Evolutionary conservation across 2,329 filamentous ascomycete genomes (phyloP), one percentile per base, ranked within the genome.

Genomic region (Coniochaeta sp.): DNA sequence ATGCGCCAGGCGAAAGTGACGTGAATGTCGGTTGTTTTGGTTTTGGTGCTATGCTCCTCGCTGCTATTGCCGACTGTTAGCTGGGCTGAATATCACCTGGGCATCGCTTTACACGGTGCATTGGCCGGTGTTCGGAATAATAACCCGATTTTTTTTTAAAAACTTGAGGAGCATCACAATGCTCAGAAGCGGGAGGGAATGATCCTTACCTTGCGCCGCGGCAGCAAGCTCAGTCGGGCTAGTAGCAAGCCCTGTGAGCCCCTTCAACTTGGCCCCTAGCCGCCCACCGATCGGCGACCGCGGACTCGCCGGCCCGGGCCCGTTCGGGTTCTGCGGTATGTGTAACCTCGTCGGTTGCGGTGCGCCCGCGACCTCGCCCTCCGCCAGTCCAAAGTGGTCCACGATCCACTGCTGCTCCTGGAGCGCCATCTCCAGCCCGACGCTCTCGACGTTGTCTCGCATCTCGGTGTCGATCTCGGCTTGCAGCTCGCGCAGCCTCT

Each of bases 381-480:
- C 59, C 73, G 77, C 47, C 54, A 90, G 77, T 6, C 88, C 89
- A 72, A 96, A 96, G 67, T 92, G 90, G 55, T 87, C 79, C 68
- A 91, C 84, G 58, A 96, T 92, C 91, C 91, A 96, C 66, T 89
- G 83, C 70, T 87, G 90, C 73, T 96, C 92, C 61, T 91, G 85
- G 56, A 90, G 72, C 0, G 89, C 91, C 88, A 96, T 96, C 70
- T 91, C 86, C 60, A 96, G 76, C 1, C 89, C 92, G 19, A 96
- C 84, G 22, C 92, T 89, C 75, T 96, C 92, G 14, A 83, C 81
- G 69, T 96, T 96, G 64, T 80, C 78, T 66, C 81, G 82, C 69
- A 88, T 82, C 76, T 96, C 92, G 8, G 78, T 77, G 11, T 83
- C 84, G 66, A 96, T 93, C 77, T 96, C 92, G 61, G 80, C 80